These are phyloP conservation scores for Suillus bovinus DNA, from an alignment of 768 basidiomycete genomes.

Conservation along the genomic window DNA sequence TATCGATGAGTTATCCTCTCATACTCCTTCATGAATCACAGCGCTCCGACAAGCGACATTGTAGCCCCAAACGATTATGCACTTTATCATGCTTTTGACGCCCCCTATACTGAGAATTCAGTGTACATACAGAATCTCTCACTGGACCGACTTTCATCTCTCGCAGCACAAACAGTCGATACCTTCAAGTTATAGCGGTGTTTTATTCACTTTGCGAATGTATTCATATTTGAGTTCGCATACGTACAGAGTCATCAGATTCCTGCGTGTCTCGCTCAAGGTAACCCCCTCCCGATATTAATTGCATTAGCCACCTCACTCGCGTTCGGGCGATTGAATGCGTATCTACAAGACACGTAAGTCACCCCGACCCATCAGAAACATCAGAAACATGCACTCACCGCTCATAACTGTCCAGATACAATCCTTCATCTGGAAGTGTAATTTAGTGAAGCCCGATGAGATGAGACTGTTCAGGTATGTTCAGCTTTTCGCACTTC, in stretches of 20 bases:
- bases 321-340: conserved; percentile 75
- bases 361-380: not conserved
- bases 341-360: conserved; percentile 49
- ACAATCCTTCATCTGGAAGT: conserved; percentile 62
- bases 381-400: conserved; percentile 22
- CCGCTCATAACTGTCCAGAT: conserved; percentile 75
- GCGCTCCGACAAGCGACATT: conserved; percentile 87
- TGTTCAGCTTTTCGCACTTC: too few species aligned
- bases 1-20: too few species aligned
- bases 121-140: too few species aligned
- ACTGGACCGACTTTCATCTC: not conserved
- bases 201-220: not conserved
- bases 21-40: conserved; percentile 30
- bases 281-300: conserved; percentile 62
- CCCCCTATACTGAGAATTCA: conserved; percentile 56
- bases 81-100: conserved; percentile 71
- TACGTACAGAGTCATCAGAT: not conserved
- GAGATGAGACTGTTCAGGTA: too few species aligned
- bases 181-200: conserved; percentile 8
- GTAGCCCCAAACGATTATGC: conserved; percentile 84
- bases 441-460: too few species aligned
- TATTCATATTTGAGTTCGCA: not conserved
- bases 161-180: conserved; percentile 10
- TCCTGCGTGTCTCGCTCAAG: conserved; percentile 38
- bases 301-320: conserved; percentile 78